Base-by-base conservation (phyloP, 2,329 filamentous ascomycete species). In the Botryotinia narcissicola region DNA sequence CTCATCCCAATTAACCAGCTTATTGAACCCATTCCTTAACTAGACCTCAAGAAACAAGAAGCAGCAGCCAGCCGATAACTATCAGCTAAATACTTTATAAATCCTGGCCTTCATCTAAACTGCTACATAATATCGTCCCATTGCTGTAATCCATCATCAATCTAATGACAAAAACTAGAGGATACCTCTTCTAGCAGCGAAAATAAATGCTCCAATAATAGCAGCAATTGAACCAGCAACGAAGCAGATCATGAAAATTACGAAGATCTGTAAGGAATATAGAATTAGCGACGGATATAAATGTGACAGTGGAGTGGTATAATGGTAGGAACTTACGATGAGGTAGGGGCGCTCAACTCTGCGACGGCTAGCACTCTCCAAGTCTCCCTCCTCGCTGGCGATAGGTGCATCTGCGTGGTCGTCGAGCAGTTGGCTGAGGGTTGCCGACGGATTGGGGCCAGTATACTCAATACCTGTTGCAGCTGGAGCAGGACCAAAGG, bases 231-330 rank as follows among this genome's bases (percentile, higher is more conserved):
- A 51, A 25, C 29, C 63, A 12, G 42, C 62, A n/a, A 66, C 4
- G 22, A 51, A 48, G 20, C 48, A 1, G 4, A n/a, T 6, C 3
- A 66, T 4, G 6, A 37, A 12, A 3, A 32, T 1, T 3, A 2
- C 22, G 10, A 66, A 22, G 22, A 66, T 66, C 63, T 66, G 8
- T 1, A n/a, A 37, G 12, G 5, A 0, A 5, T 7, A 14, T 8
- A 3, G 12, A 51, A 44, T 66, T 66, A 66, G 63, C 44, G 6
- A 35, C 51, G 32, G 8, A n/a, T 4, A 18, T 12, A 1, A 14
- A 37, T 0, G 9, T n/a, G 20, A 14, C 35, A 8, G 32, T 6
- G 0, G 25, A n/a, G 6, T 3, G 7, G 5, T 7, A n/a, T 14
- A 18, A 40, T n/a, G 20, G 1, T 5, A 5, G 12, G 29, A 37